Percentiles rank a stretch among this genome's conserved stretches.
phyloP scores from a whole-genome alignment of 2,329 filamentous ascomycete species.

The Ceratocystiopsis minuta region DNA sequence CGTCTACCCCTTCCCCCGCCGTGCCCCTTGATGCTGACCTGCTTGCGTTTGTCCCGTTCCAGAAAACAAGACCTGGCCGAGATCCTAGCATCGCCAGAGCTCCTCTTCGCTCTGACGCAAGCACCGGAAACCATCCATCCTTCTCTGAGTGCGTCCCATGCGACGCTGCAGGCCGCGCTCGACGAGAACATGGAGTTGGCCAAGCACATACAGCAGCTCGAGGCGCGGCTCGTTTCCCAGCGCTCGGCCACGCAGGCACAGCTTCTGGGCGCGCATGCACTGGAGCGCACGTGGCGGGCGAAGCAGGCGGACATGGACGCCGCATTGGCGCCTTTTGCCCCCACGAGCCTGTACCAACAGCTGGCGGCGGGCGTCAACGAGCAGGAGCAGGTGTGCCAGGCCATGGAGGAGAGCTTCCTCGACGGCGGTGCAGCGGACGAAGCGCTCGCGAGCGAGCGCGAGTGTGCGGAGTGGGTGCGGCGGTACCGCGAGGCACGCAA shows the following conservation, averaged over 20 bases:
- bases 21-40: too few relatives aligned
- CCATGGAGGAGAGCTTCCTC: conserved; percentile 84
- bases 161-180: conserved; percentile 46
- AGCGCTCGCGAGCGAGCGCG: conserved; percentile 51
- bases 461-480: conserved; percentile 70
- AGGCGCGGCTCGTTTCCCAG: conserved; percentile 36
- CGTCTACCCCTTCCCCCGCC: too few relatives aligned
- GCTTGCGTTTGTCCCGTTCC: conserved; percentile 6
- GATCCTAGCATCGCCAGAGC: conserved; percentile 42
- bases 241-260: conserved; percentile 62
- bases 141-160: conserved; percentile 47
- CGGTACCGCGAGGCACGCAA: conserved; percentile 66
- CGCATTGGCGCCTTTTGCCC: conserved; percentile 68
- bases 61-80: conserved; percentile 65
- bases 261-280: conserved; percentile 62
- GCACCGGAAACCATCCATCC: conserved; percentile 50
- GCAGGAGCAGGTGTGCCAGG: conserved; percentile 63
- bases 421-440: conserved; percentile 38
- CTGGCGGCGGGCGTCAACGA: conserved; percentile 61
- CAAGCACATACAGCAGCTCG: conserved; percentile 39
- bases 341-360: conserved; percentile 69
- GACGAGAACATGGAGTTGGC: conserved; percentile 56
- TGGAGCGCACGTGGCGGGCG: conserved; percentile 82
- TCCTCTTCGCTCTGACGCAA: conserved; percentile 60
- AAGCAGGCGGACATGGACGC: conserved; percentile 82